Conservation (phyloP, 1,284 basidiomycete genomes). For the Pseudozyma pruni region DNA sequence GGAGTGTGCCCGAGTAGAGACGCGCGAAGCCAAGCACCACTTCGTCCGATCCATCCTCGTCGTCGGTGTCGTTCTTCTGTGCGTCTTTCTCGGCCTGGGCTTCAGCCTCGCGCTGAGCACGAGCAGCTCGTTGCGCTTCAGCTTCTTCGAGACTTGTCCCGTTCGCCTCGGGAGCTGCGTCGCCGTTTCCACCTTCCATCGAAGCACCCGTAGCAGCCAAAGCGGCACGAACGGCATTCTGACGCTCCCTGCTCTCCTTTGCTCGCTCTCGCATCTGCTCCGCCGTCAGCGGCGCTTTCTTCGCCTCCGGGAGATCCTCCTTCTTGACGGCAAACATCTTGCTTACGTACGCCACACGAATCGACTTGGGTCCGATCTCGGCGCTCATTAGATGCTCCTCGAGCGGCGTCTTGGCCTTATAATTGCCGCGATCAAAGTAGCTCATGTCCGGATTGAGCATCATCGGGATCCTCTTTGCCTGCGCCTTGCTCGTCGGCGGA, state of each 20-base stretch:
- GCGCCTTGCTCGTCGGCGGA: slow-evolving; percentile 85
- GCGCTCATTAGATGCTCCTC: slow-evolving; percentile 80
- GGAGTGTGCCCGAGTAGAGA: slow-evolving; percentile 88
- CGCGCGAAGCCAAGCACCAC: slow-evolving; percentile 82
- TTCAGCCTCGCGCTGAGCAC: slow-evolving; percentile 30
- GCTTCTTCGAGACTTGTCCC: slow-evolving; percentile 48
- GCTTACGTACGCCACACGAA: slow-evolving; percentile 80
- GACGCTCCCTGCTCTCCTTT: slow-evolving; percentile 56
- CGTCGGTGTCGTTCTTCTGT: slow-evolving; percentile 17
- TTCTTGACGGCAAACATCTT: slow-evolving; percentile 95
- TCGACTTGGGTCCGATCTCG: slow-evolving; percentile 45
- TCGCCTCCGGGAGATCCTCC: slow-evolving; percentile 83
- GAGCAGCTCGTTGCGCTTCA: slow-evolving; percentile 34
- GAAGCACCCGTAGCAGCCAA: slow-evolving; percentile 65
- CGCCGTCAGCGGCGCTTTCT: slow-evolving; percentile 74
- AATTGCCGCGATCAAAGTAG: slow-evolving; percentile 69
- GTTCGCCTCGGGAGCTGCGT: slow-evolving; percentile 48
- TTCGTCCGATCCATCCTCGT: slow-evolving; percentile 47
- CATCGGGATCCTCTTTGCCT: slow-evolving; percentile 84
- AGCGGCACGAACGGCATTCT: slow-evolving; percentile 49
- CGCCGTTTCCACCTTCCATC: slow-evolving; percentile 16
- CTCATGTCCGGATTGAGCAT: slow-evolving; percentile 86
- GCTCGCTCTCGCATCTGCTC: slow-evolving; percentile 85
- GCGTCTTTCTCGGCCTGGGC: slow-evolving; percentile 30
- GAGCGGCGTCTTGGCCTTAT: slow-evolving; percentile 68